phyloP scores from a whole-genome alignment of 352 stramenopile species.

The Blastocystis sp. region DNA sequence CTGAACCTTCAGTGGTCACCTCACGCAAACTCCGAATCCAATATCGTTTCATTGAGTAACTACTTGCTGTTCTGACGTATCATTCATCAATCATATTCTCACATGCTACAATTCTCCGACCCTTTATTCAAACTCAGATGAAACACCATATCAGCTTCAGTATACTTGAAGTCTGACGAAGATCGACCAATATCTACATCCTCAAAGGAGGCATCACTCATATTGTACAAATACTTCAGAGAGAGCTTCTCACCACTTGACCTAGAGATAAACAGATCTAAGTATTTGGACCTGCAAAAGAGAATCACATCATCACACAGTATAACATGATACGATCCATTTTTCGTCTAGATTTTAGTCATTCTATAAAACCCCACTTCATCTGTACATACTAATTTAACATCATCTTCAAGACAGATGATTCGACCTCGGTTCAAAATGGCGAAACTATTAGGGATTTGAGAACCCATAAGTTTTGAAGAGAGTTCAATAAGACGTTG shows the following conservation, averaged over 20 bases:
- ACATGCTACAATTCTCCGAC: neutral
- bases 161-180: neutral
- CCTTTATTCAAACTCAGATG: neutral
- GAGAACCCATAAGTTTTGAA: neutral
- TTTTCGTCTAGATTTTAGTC: neutral
- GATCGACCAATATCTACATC: neutral
- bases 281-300: conserved; percentile 24
- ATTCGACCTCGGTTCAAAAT: neutral
- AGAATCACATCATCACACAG: conserved; percentile 24
- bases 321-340: neutral
- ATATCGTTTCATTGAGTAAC: neutral
- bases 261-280: too few species aligned
- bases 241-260: neutral
- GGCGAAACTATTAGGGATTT: neutral
- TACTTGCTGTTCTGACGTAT: neutral
- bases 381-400: neutral
- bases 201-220: neutral
- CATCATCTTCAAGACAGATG: neutral
- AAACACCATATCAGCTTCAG: neutral
- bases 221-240: neutral
- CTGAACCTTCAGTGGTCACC: neutral
- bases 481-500: neutral
- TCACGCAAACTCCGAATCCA: neutral
- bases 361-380: neutral
- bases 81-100: neutral